Percentiles rank a stretch among this genome's conserved stretches.
These are phyloP conservation scores for Picea sitchensis DNA, from an alignment of 75 land plant genomes.

Conservation along the genomic window DNA sequence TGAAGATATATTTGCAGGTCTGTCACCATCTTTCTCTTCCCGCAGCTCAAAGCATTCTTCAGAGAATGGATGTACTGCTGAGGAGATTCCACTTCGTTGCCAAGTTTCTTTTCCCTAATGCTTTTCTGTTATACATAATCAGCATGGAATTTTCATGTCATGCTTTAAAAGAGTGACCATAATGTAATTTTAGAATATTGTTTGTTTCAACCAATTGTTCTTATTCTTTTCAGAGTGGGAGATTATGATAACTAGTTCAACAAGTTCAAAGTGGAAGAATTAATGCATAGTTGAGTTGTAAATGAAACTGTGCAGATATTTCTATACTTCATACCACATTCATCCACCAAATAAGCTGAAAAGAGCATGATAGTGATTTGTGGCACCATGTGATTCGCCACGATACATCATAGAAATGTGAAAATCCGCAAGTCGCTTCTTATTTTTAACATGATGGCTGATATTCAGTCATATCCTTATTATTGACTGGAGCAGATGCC, in stretches of 20 bases:
- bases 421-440: neutral
- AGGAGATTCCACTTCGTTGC: slow-evolving; percentile 46
- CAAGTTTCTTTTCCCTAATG: slow-evolving; percentile 39
- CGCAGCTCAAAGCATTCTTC: slow-evolving; percentile 37
- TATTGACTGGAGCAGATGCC: neutral
- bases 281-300: neutral
- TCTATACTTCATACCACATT: no score
- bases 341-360: no score
- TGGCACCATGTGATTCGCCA: no score
- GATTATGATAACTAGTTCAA: neutral
- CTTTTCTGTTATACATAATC: neutral
- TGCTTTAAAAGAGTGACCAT: neutral
- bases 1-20: slow-evolving; percentile 7
- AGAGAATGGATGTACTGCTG: slow-evolving; percentile 41
- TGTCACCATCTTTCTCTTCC: slow-evolving; percentile 13
- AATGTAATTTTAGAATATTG: neutral
- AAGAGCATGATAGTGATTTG: no score
- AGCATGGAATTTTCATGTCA: neutral
- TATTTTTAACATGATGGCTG: neutral
- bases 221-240: neutral
- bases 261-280: neutral
- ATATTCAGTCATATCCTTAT: neutral
- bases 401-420: neutral
- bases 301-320: neutral
- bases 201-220: neutral